phyloP scores from a whole-genome alignment of 805 yeast genomes.

The Wickerhamomyces chambardii region DNA sequence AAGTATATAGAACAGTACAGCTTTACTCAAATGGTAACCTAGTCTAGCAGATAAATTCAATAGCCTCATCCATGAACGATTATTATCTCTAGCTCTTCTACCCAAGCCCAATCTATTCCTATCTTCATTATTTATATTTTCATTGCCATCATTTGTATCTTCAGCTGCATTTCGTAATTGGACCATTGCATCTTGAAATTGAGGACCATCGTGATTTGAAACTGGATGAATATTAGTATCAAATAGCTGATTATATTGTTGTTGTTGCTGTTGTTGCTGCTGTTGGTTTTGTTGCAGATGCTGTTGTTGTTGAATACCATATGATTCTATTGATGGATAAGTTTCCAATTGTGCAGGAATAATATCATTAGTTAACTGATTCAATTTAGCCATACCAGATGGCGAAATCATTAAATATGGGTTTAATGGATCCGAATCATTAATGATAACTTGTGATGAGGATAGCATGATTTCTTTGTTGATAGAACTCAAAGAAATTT shows the following conservation, averaged over 20 bases:
- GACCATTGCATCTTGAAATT: too few species aligned
- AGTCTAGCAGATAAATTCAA: not conserved
- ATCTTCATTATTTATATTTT: too few species aligned
- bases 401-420: conserved; percentile 19
- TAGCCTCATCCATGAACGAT: not conserved
- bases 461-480: conserved; percentile 10
- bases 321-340: too few species aligned
- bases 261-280: too few species aligned
- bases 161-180: too few species aligned
- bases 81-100: not conserved
- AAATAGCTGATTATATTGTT: too few species aligned
- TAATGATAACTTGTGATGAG: conserved; percentile 15
- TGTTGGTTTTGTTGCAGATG: too few species aligned
- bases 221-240: too few species aligned
- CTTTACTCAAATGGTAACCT: not conserved
- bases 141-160: too few species aligned
- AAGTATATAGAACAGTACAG: not conserved
- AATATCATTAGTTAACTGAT: conserved; percentile 8
- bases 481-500: conserved; percentile 7
- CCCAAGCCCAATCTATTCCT: not conserved
- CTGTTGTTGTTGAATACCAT: too few species aligned
- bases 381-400: conserved; percentile 15
- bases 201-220: too few species aligned
- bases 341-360: not conserved
- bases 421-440: conserved; percentile 12